These are phyloP conservation scores for Falciphora oryzae DNA, from an alignment of 2,329 filamentous ascomycete species.

Conservation along the genomic window DNA sequence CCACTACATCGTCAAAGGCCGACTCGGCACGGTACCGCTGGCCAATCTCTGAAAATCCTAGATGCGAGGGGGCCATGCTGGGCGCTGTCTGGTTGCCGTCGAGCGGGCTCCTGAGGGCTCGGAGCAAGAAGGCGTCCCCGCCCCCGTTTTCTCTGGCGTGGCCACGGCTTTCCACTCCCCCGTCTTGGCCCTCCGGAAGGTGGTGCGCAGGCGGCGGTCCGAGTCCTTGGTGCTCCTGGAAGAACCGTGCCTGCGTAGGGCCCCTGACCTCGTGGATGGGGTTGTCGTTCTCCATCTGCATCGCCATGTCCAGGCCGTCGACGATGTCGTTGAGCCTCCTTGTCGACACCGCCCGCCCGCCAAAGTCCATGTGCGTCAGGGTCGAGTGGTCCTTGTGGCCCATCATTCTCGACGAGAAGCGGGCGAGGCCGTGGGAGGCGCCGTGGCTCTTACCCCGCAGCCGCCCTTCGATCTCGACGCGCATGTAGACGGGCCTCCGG, in stretches of 20 bases:
- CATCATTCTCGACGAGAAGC: conserved; percentile 10
- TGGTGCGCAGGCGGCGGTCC: not conserved
- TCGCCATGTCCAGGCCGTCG: conserved; percentile 10
- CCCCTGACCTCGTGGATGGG: conserved; percentile 5
- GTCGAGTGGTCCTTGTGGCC: conserved; percentile 10
- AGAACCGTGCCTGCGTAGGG: conserved; percentile 9
- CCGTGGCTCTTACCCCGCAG: conserved; percentile 12
- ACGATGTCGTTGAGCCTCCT: conserved; percentile 10
- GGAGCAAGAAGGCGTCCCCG: not conserved
- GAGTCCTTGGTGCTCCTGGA: not conserved
- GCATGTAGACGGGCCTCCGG: conserved; percentile 13
- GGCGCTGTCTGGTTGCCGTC: not conserved
- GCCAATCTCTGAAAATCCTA: not conserved
- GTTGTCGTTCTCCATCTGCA: conserved; percentile 12
- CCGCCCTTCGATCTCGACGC: conserved; percentile 16
- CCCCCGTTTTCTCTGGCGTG: not conserved
- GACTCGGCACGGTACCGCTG: not conserved
- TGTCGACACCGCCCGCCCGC: not conserved
- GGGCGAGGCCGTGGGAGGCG: conserved; percentile 3
- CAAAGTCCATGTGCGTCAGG: conserved; percentile 10
- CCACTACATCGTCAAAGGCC: not conserved
- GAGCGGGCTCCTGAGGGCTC: not conserved
- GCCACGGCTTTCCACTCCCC: too few species aligned
- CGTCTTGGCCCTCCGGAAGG: not conserved
- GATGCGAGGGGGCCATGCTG: not conserved